Evolutionary conservation across 495 filamentous ascomycete species (phyloP), one percentile per base, ranked within the genome.

Genomic region (Lasiosphaeris hirsuta): DNA sequence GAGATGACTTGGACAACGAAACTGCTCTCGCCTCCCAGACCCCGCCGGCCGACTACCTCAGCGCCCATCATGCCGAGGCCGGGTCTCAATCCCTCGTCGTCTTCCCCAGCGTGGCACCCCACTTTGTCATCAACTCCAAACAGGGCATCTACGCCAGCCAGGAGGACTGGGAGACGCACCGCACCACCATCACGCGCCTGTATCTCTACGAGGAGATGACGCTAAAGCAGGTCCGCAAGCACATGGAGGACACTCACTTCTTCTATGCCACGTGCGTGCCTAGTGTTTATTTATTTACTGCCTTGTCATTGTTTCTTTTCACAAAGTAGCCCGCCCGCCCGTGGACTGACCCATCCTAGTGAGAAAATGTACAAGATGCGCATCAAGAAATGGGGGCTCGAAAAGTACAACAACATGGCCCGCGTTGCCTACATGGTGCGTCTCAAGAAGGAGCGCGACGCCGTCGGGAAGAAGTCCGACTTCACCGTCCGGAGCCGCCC

Each of bases 361-460:
- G 49, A 65, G 45, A 70, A 73, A 33, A 78, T 76, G 75, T 78
- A 75, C 62, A 72, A 75, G 35, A 70, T 69, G 4, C 65, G 74
- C 6, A 75, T 76, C 49, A 65, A 71, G 53, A 70, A 74, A 60
- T 78, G 75, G 75, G 63, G 67, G 6, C 67, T 74, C 46, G 72
- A 73, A 56, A 78, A 78, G 63, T 74, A 75, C 54, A 71, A 72
- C 48, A 76, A 73, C 57, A 69, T 64, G 7, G 52, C 58, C 38
- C 74, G 76, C 47, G 70, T 70, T 37, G 61, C 65, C 36, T 61
- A 69, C 60, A 72, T 74, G 58, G 57, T 72, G 14, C 62, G 63
- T 42, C 63, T 69, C 54, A 70, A 69, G 52, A 63, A 50, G 6
- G 63, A 69, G 23, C 69, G 73, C 9, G 68, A 69, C 44, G 62